Base-by-base conservation (phyloP, 2,329 filamentous ascomycete genomes). In the Nannizzia gypsea region DNA sequence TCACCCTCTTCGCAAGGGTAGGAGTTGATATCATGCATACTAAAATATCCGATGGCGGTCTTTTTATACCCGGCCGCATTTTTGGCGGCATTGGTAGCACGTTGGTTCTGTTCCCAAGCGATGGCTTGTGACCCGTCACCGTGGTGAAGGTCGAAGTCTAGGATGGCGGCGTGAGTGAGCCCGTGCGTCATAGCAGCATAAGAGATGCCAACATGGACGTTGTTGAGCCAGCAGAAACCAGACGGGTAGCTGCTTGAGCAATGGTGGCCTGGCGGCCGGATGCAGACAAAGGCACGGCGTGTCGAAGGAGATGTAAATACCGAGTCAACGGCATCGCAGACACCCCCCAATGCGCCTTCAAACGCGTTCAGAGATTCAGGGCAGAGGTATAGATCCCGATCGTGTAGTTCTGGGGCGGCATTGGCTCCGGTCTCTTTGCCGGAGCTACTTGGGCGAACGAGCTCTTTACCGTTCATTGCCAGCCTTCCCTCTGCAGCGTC, bases 161-260 rank as follows among this genome's bases (percentile, higher is more conserved):
- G 84, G 63, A 95, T 97, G 9, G 90, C 93, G 0, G 91, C 92
- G 71, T 99, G 93, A 0, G 92, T 97, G 28, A 97, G 76, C 0
- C 88, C 90, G 69, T 99, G 88, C 42, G 81, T 82, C 63, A 92
- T 83, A 20, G 89, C 86, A 9, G 86, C 92, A 71, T 99, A 89
- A 72, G 95, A 88, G 64, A 99, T 96, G 0, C 92, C 93, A 22
- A 99, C 89, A 69, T 97, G 92, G 0, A 99, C 90, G 70, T 99
- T 99, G 73, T 99, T 99, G 57, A 99, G 77, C 92, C 93, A 99
- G 76, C 93, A 99, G 70, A 99, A 99, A 0, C 93, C 93, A 1
- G 92, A 96, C 0, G 93, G 93, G 67, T 87, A 86, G 56, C 87
- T 83, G 3, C 89, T 84, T 1, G 92, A 96, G 74, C 93, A 99